Conservation (phyloP, 2,329 filamentous ascomycete genomes). For the Fusarium poae region DNA sequence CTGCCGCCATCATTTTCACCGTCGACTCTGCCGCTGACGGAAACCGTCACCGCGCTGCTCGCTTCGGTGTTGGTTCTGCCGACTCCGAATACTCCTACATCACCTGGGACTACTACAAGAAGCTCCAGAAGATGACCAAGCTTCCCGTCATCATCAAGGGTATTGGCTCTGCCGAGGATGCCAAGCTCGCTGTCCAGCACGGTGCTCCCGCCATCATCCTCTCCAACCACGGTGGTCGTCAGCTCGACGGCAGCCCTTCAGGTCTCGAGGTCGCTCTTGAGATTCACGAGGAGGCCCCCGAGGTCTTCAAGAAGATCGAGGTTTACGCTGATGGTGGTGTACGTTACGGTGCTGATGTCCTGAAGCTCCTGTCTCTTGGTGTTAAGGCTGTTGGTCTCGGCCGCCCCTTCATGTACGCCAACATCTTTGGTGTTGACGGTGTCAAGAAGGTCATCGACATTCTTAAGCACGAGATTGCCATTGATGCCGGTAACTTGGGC, state of each 20-base stretch:
- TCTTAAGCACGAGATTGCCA: slow-evolving; percentile 63
- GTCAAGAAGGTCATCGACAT: slow-evolving; percentile 60
- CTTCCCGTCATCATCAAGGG: slow-evolving; percentile 59
- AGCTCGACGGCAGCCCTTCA: slow-evolving; percentile 57
- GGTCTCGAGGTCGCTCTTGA: slow-evolving; percentile 57
- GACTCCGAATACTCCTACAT: slow-evolving; percentile 47
- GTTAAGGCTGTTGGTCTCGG: slow-evolving; percentile 62
- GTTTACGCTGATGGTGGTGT: slow-evolving; percentile 59
- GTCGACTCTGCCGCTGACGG: slow-evolving; percentile 57
- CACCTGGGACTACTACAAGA: slow-evolving; percentile 56
- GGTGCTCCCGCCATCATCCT: slow-evolving; percentile 54
- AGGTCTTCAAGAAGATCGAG: slow-evolving; percentile 57
- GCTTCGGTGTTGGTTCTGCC: slow-evolving; percentile 56
- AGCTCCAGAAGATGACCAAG: slow-evolving; percentile 53
- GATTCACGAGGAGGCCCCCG: slow-evolving; percentile 55
- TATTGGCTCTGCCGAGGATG: slow-evolving; percentile 55
- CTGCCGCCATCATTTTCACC: slow-evolving; percentile 56
- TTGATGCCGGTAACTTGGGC: slow-evolving; percentile 60
- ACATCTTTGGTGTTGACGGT: slow-evolving; percentile 64
- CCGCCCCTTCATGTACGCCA: slow-evolving; percentile 66
- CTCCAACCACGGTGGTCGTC: slow-evolving; percentile 60
- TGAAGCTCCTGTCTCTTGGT: slow-evolving; percentile 60
- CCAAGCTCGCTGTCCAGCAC: slow-evolving; percentile 52
- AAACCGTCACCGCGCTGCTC: slow-evolving; percentile 58
- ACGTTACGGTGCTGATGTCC: slow-evolving; percentile 58